Conservation (phyloP, 345 rosid species). For the Boechera divaricarpa region DNA sequence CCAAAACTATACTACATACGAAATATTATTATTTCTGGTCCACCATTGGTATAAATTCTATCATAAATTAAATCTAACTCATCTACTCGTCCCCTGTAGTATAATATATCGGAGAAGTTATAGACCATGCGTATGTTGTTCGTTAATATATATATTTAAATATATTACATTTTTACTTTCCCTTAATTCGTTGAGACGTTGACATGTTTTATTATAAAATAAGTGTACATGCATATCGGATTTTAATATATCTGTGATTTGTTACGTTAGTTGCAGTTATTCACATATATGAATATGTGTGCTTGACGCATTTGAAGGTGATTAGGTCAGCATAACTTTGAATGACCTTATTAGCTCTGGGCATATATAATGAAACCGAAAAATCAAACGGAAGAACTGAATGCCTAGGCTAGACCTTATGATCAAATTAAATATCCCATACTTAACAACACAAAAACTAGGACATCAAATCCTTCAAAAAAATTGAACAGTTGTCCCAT, state of each 20-base stretch:
- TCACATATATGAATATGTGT: slow-evolving; percentile 16
- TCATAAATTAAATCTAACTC: slow-evolving; percentile 16
- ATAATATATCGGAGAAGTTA: not conserved
- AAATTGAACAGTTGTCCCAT: slow-evolving; percentile 6
- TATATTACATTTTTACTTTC: slow-evolving; percentile 4
- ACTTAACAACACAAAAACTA: not conserved
- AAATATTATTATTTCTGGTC: slow-evolving; percentile 22
- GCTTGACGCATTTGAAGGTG: slow-evolving; percentile 33
- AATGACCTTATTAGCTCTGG: not conserved
- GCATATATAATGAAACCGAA: too few relatives aligned
- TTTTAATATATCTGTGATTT: not conserved
- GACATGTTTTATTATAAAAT: not conserved
- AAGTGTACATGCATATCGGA: slow-evolving; percentile 1
- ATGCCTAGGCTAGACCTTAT: not conserved
- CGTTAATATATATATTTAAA: not conserved
- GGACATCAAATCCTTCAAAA: slow-evolving; percentile 8
- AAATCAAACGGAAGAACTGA: too few relatives aligned
- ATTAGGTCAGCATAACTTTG: slow-evolving; percentile 30
- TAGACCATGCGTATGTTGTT: not conserved
- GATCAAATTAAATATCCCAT: not conserved
- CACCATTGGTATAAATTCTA: slow-evolving; percentile 13
- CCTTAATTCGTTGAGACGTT: slow-evolving; percentile 22
- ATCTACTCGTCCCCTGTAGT: slow-evolving; percentile 25
- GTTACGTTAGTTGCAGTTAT: slow-evolving; percentile 33
- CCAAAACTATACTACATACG: slow-evolving; percentile 34